Conservation (phyloP, 2,329 filamentous ascomycete genomes). For the Aspergillus bombycis region DNA sequence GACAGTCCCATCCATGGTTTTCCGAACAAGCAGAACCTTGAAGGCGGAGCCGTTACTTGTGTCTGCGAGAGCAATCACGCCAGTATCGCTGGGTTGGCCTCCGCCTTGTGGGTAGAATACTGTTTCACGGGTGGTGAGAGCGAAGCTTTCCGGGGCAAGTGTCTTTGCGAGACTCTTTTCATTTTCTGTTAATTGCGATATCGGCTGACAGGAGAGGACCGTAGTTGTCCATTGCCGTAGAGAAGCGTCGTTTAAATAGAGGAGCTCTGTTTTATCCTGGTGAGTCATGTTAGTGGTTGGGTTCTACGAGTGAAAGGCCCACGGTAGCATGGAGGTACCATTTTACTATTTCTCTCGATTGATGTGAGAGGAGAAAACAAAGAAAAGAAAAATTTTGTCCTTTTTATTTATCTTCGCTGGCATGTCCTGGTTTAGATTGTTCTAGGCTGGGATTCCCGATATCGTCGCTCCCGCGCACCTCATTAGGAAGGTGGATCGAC, state of each 20-base stretch:
- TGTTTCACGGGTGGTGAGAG: constrained; percentile 27
- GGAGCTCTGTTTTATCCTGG: constrained; percentile 18
- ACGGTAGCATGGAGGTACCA: background rate
- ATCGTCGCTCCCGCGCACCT: background rate
- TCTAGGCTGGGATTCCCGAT: background rate
- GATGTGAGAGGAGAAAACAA: background rate
- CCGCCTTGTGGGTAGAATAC: constrained; percentile 36
- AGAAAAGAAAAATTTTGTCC: background rate
- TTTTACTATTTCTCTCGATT: background rate
- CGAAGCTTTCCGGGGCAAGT: constrained; percentile 19
- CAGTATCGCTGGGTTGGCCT: constrained; percentile 32
- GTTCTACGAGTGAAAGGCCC: background rate
- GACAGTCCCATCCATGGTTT: constrained; percentile 26
- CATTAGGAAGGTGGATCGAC: background rate
- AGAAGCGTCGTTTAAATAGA: constrained; percentile 31
- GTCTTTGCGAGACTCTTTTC: constrained; percentile 27
- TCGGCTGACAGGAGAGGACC: constrained; percentile 23
- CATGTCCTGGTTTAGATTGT: background rate
- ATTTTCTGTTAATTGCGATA: constrained; percentile 24
- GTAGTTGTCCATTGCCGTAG: constrained; percentile 24
- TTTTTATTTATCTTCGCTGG: background rate
- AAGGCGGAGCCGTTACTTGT: constrained; percentile 20
- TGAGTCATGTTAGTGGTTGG: background rate
- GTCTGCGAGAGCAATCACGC: constrained; percentile 11
- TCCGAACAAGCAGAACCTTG: constrained; percentile 30